These are phyloP conservation scores for Saturnispora besseyi DNA, from an alignment of 805 yeast genomes.

Conservation along the genomic window DNA sequence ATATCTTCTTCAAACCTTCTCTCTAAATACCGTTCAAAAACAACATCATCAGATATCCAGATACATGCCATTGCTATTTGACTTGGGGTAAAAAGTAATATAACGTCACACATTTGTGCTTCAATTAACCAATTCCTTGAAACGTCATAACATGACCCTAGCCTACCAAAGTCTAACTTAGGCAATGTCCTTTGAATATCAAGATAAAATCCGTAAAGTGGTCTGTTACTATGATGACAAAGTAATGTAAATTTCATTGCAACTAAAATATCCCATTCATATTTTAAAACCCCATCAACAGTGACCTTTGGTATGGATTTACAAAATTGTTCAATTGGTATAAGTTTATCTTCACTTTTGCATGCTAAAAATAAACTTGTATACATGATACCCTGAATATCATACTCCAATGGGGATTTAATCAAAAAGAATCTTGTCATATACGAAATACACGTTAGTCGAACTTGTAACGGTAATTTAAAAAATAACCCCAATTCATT, in stretches of 20 bases:
- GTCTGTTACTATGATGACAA: conserved; percentile 83
- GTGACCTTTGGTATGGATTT: conserved; percentile 59
- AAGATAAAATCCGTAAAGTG: conserved; percentile 89
- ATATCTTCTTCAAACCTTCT: conserved; percentile 21
- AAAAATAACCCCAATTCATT: conserved; percentile 62
- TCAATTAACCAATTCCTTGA: conserved; percentile 55
- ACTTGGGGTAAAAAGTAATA: conserved; percentile 81
- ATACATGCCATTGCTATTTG: conserved; percentile 89
- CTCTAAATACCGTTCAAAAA: conserved; percentile 54
- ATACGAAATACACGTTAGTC: conserved; percentile 78
- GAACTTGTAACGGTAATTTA: conserved; percentile 79
- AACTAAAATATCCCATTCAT: conserved; percentile 72
- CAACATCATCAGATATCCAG: conserved; percentile 52
- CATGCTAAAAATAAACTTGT: conserved; percentile 87
- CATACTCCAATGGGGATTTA: conserved; percentile 78
- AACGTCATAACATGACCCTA: conserved; percentile 64
- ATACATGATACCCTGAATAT: conserved; percentile 73
- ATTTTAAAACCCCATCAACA: conserved; percentile 56
- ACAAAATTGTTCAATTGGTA: conserved; percentile 74
- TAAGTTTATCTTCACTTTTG: conserved; percentile 84
- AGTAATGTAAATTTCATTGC: conserved; percentile 68
- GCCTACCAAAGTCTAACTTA: conserved; percentile 46
- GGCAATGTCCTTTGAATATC: conserved; percentile 66
- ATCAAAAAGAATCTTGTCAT: conserved; percentile 71
- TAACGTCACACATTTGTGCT: conserved; percentile 46